Conservation (phyloP, 83 land plant genomes). For the Larix sibirica region DNA sequence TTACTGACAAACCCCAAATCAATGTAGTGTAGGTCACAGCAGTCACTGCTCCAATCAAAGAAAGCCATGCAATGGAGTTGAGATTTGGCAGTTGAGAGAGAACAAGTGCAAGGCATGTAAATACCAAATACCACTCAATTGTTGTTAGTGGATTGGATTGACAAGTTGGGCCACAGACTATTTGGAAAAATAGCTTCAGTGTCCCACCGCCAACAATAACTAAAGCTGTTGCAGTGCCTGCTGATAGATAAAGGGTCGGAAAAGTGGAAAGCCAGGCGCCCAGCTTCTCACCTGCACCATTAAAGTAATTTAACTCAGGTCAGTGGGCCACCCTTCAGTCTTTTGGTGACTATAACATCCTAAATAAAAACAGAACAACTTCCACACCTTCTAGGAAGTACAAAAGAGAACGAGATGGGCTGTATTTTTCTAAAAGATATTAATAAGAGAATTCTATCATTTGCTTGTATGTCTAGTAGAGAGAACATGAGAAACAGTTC, state of each 20-base stretch:
- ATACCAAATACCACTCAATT: conserved; percentile 87
- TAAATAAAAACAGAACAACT: neutral
- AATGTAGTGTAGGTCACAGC: conserved; percentile 72
- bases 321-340: neutral
- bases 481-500: conserved; percentile 4
- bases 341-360: neutral
- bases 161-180: conserved; percentile 54
- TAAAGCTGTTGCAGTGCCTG: conserved; percentile 71
- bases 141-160: conserved; percentile 42
- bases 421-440: neutral
- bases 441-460: neutral
- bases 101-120: conserved; percentile 56
- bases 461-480: neutral
- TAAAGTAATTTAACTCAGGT: conserved; percentile 1
- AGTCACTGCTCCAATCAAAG: conserved; percentile 66
- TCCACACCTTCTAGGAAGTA: neutral
- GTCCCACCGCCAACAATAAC: conserved; percentile 71
- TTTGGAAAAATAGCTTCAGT: conserved; percentile 64
- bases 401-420: neutral
- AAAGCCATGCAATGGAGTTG: conserved; percentile 81
- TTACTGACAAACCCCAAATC: conserved; percentile 66
- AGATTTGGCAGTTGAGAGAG: conserved; percentile 88
- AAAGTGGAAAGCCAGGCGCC: conserved; percentile 47
- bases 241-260: conserved; percentile 75
- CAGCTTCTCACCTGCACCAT: conserved; percentile 54